Conservation (phyloP, 2,329 filamentous ascomycete species). For the Claviceps sp. region DNA sequence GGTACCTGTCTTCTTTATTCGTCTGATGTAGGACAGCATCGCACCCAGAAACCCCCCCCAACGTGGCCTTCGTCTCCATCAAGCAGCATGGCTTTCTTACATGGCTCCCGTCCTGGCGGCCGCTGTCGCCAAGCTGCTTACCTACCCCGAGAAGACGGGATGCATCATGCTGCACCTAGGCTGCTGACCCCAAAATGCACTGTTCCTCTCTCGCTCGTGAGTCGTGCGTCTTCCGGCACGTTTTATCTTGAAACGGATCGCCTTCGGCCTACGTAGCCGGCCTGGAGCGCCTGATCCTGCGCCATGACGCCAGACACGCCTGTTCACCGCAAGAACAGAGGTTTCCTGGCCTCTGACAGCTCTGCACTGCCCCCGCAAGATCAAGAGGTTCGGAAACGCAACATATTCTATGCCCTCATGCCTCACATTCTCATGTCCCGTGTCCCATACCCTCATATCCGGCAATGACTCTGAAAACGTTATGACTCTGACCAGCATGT, state of each 20-base stretch:
- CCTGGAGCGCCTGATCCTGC: too few species aligned
- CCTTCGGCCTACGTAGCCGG: background rate
- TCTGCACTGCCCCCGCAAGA: conserved; percentile 36
- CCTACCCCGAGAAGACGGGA: background rate
- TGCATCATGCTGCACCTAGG: background rate
- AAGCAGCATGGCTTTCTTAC: too few species aligned
- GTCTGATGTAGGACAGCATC: too few species aligned
- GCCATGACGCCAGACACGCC: conserved; percentile 18
- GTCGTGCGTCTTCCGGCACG: background rate
- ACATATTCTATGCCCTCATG: background rate
- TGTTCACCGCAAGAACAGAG: conserved; percentile 28
- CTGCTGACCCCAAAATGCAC: background rate
- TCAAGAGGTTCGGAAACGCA: conserved; percentile 25
- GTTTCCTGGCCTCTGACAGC: conserved; percentile 36
- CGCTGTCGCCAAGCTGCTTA: background rate
- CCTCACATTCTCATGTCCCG: too few species aligned
- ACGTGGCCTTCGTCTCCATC: too few species aligned
- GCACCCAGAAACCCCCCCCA: too few species aligned
- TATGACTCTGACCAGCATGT: conserved; percentile 2
- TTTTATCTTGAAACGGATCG: background rate
- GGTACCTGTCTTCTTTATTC: too few species aligned
- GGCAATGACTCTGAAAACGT: background rate
- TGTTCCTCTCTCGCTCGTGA: background rate
- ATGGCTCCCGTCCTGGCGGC: too few species aligned
- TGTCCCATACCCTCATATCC: background rate